Evolutionary conservation across 345 rosid species (phyloP).

Genomic region (Hirschfeldia incana): DNA sequence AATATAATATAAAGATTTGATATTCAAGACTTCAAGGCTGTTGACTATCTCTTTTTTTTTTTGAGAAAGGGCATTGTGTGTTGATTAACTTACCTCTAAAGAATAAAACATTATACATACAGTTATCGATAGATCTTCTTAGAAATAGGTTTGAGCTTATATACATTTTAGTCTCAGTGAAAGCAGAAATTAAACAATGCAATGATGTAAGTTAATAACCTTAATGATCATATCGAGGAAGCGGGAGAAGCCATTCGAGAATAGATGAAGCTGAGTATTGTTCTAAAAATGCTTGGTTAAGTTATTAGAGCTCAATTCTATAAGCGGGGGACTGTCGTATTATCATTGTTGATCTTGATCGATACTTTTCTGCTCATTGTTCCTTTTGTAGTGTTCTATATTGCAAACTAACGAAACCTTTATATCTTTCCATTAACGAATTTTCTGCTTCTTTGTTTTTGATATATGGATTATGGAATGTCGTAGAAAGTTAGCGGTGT

Average conservation of each 20-base stretch:
- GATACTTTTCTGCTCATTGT: background rate
- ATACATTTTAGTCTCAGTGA: background rate
- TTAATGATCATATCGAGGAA: background rate
- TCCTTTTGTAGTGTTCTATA: background rate
- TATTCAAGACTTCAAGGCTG: background rate
- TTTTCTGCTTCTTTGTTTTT: background rate
- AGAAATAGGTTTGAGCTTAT: constrained; percentile 9
- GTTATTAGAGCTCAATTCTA: background rate
- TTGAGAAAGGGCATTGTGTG: background rate
- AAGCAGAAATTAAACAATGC: constrained; percentile 6
- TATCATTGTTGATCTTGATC: constrained; percentile 5
- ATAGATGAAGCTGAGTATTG: no score
- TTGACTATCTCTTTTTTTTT: no score
- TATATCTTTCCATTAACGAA: background rate
- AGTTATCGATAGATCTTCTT: background rate
- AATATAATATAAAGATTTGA: background rate
- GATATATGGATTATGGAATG: background rate
- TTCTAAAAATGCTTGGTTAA: no score
- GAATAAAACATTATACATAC: background rate
- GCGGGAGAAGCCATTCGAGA: no score
- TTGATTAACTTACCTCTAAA: background rate
- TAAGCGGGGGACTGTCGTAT: background rate
- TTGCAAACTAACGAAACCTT: background rate
- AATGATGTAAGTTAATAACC: background rate
- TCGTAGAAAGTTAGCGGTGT: constrained; percentile 73